These are phyloP conservation scores for Viridothelium virens DNA, from an alignment of 495 filamentous ascomycete genomes.

Conservation along the genomic window DNA sequence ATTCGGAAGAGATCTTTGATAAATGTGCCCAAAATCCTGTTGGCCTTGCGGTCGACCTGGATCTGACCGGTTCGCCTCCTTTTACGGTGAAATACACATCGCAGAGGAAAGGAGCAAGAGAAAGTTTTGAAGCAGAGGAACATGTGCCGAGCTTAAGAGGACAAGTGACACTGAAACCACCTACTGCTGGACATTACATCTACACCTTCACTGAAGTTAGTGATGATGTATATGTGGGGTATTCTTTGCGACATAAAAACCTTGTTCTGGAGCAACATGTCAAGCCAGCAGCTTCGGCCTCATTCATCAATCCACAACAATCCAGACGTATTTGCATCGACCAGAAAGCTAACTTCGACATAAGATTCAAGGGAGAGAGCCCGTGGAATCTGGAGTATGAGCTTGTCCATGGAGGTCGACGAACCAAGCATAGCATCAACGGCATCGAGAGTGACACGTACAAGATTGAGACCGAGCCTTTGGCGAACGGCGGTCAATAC, in stretches of 20 bases:
- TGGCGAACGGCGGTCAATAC: constrained; percentile 80
- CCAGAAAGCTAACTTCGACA: constrained; percentile 62
- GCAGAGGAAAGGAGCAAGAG: constrained; percentile 49
- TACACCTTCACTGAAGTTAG: constrained; percentile 75
- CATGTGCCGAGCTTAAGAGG: constrained; percentile 58
- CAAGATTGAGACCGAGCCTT: constrained; percentile 62
- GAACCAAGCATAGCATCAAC: constrained; percentile 56
- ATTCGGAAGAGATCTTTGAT: constrained; percentile 73
- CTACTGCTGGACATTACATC: constrained; percentile 71
- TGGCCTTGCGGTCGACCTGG: constrained; percentile 76
- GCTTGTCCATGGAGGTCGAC: constrained; percentile 80
- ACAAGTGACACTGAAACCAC: constrained; percentile 77
- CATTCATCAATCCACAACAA: constrained; percentile 50
- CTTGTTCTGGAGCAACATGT: constrained; percentile 77
- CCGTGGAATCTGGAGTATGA: constrained; percentile 93
- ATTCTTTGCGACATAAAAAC: constrained; percentile 43
- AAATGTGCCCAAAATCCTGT: constrained; percentile 92
- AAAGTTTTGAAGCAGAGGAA: constrained; percentile 43
- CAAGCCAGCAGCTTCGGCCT: constrained; percentile 79
- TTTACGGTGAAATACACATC: constrained; percentile 70
- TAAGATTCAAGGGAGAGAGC: constrained; percentile 67
- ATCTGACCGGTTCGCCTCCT: constrained; percentile 82
- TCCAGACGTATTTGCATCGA: constrained; percentile 68
- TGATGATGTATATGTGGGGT: constrained; percentile 68
- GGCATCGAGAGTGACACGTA: constrained; percentile 52